These are phyloP conservation scores for Cyberlindnera meyerae DNA, from an alignment of 805 yeast genomes.

Conservation along the genomic window DNA sequence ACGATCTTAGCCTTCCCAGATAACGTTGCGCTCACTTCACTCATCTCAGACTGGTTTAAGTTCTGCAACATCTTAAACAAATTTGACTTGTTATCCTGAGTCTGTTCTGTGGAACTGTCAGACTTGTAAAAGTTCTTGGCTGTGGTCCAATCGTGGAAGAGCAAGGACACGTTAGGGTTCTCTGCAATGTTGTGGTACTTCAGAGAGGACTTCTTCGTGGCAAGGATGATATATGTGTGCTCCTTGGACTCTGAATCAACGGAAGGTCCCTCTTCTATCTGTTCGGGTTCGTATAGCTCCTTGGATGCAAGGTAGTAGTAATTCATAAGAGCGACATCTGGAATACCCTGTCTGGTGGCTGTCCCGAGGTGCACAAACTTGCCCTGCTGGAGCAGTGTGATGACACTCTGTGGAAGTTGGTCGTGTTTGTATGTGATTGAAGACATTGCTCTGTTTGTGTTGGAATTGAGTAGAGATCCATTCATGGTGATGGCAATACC, in stretches of 20 bases:
- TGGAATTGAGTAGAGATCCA: too few species aligned
- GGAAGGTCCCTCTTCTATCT: slow-evolving; percentile 20
- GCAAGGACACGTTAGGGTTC: slow-evolving; percentile 75
- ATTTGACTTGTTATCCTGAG: slow-evolving; percentile 33
- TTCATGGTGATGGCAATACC: too few species aligned
- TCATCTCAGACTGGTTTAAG: slow-evolving; percentile 73
- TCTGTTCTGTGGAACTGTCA: slow-evolving; percentile 23
- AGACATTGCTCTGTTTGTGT: slow-evolving; percentile 27
- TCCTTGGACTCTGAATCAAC: slow-evolving; percentile 29
- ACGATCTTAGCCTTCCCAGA: slow-evolving; percentile 65
- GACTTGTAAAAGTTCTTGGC: slow-evolving; percentile 39
- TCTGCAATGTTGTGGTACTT: slow-evolving; percentile 64
- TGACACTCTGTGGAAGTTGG: slow-evolving; percentile 34
- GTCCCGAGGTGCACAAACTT: slow-evolving; percentile 84
- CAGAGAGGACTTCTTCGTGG: slow-evolving; percentile 67
- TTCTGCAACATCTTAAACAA: slow-evolving; percentile 61
- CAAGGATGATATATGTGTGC: slow-evolving; percentile 55
- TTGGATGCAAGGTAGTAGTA: slow-evolving; percentile 58
- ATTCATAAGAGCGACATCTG: slow-evolving; percentile 90
- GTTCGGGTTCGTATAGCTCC: slow-evolving; percentile 25
- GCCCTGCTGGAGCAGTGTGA: slow-evolving; percentile 49
- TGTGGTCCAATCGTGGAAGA: slow-evolving; percentile 89
- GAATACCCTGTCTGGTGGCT: slow-evolving; percentile 50
- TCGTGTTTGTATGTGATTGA: slow-evolving; percentile 25
- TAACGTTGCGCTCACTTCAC: slow-evolving; percentile 78